These are phyloP conservation scores for Alternaria consortialis DNA, from an alignment of 2,329 filamentous ascomycete species.

Conservation along the genomic window DNA sequence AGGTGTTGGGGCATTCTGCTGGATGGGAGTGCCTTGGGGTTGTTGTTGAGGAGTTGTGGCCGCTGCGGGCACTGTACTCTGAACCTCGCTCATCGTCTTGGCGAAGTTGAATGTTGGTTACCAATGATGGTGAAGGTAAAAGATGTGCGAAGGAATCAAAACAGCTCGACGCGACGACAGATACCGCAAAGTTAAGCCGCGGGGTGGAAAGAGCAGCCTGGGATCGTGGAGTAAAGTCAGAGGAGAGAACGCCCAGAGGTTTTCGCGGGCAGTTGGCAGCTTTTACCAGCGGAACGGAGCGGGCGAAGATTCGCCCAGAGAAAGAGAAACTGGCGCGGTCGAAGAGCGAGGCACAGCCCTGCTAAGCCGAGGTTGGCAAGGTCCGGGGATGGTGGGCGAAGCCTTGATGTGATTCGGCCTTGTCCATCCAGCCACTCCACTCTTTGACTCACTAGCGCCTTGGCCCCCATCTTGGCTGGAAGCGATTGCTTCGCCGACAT, in stretches of 20 bases:
- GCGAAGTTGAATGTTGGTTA: conserved; percentile 8
- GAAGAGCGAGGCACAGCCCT: background rate
- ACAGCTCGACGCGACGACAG: conserved; percentile 9
- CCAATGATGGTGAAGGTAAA: background rate
- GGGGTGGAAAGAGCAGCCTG: conserved; percentile 9
- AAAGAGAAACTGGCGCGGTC: conserved; percentile 7
- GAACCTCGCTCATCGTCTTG: conserved; percentile 30
- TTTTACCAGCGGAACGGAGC: conserved; percentile 12
- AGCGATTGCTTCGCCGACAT: conserved; percentile 1
- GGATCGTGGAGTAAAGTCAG: conserved; percentile 14
- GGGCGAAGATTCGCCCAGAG: conserved; percentile 15
- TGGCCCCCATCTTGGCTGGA: conserved; percentile 6
- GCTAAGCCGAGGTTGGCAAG: background rate
- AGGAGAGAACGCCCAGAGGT: conserved; percentile 19
- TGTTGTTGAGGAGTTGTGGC: conserved; percentile 43
- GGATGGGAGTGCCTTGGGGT: conserved; percentile 44
- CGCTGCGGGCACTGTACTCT: conserved; percentile 34
- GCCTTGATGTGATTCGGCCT: conserved; percentile 1
- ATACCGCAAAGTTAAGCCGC: conserved; percentile 3
- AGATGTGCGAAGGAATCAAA: background rate
- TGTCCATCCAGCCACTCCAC: background rate
- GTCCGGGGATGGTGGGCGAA: background rate
- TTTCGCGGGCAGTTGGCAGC: conserved; percentile 11
- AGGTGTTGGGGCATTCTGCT: conserved; percentile 45
- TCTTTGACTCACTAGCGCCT: conserved; percentile 4